Conservation (phyloP, 306 rosid genomes). For the Vigna mungo region DNA sequence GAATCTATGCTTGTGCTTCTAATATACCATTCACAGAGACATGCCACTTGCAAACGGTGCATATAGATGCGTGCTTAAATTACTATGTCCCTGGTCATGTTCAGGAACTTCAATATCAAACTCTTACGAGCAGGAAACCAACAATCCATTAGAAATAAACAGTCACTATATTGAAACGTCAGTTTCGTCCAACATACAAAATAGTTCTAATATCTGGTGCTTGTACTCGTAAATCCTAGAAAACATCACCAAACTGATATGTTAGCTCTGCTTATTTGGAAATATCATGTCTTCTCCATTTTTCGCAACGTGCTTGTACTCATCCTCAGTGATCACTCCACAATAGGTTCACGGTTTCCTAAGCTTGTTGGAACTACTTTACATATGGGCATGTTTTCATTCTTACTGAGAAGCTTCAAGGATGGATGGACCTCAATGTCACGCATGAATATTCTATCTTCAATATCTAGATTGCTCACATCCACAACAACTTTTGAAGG, state of each 20-base stretch:
- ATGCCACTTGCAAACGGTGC: not conserved
- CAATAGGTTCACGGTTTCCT: conserved; percentile 54
- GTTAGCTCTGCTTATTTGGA: conserved; percentile 46
- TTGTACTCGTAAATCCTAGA: conserved; percentile 36
- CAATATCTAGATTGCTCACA: conserved; percentile 80
- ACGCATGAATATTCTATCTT: conserved; percentile 69
- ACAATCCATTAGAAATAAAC: conserved; percentile 40
- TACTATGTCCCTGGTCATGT: not conserved
- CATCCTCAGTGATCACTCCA: conserved; percentile 33
- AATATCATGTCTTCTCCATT: conserved; percentile 37
- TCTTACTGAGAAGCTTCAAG: conserved; percentile 83
- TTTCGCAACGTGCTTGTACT: not conserved
- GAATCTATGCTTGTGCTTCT: not conserved
- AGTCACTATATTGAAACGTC: conserved; percentile 26
- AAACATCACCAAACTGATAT: conserved; percentile 34
- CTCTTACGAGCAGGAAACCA: too few species aligned
- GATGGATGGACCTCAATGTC: conserved; percentile 80
- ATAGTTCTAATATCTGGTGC: conserved; percentile 38
- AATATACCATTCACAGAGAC: not conserved
- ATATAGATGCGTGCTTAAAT: not conserved
- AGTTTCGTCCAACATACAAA: conserved; percentile 22
- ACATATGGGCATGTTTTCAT: conserved; percentile 83
- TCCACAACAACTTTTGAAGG: conserved; percentile 90
- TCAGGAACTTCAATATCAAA: conserved; percentile 29
- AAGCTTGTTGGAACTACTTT: conserved; percentile 61